phyloP scores from a whole-genome alignment of 305 asterid species.

The Rubia peregrina region DNA sequence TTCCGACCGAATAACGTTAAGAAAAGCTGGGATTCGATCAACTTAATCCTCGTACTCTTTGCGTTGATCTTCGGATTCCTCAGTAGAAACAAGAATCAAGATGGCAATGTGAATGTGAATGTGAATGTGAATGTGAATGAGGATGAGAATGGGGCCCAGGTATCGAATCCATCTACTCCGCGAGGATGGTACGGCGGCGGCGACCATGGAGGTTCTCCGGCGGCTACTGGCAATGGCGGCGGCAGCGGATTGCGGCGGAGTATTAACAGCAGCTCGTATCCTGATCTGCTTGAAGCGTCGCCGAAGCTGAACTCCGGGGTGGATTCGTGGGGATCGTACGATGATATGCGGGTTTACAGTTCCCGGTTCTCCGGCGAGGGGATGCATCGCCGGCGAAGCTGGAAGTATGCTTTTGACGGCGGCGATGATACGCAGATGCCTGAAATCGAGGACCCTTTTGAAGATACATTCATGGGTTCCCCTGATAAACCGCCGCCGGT shows the following conservation, averaged over 20 bases:
- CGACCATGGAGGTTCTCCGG: background rate
- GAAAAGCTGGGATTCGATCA: conserved; percentile 83
- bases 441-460: too few relatives aligned
- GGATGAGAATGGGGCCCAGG: conserved; percentile 17
- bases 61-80: conserved; percentile 72
- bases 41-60: conserved; percentile 52
- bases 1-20: conserved; percentile 62
- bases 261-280: conserved; percentile 54
- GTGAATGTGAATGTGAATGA: too few relatives aligned
- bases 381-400: conserved; percentile 55
- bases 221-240: background rate
- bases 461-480: conserved; percentile 32
- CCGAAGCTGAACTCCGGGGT: conserved; percentile 31
- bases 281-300: conserved; percentile 64
- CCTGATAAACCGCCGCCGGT: conserved; percentile 23
- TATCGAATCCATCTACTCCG: conserved; percentile 27
- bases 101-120: conserved; percentile 25
- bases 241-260: conserved; percentile 38
- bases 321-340: conserved; percentile 41
- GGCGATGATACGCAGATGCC: too few relatives aligned
- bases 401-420: too few relatives aligned
- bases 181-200: background rate
- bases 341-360: conserved; percentile 44
- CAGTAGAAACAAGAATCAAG: conserved; percentile 54
- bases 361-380: conserved; percentile 32